phyloP scores from a whole-genome alignment of 2,329 filamentous ascomycete species.

The Colletotrichum chlorophyti region DNA sequence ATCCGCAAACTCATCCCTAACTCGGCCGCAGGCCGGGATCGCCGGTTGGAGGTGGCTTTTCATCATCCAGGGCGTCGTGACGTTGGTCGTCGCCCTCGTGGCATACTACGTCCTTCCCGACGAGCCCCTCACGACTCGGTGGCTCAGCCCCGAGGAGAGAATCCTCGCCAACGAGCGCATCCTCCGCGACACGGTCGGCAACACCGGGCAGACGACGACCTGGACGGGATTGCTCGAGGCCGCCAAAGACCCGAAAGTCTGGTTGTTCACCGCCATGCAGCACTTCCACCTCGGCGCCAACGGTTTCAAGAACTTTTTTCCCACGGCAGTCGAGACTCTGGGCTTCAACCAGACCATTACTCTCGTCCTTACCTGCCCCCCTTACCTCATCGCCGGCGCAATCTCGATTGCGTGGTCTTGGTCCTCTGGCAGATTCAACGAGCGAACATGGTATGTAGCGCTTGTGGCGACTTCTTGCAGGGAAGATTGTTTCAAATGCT shows the following conservation, averaged over 20 bases:
- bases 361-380: conserved; percentile 50
- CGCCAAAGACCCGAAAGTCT: conserved; percentile 49
- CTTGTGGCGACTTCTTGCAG: background rate
- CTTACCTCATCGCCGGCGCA: conserved; percentile 47
- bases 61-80: conserved; percentile 70
- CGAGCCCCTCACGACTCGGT: conserved; percentile 44
- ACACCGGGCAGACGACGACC: conserved; percentile 32
- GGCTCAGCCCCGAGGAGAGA: conserved; percentile 44
- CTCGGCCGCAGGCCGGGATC: conserved; percentile 8
- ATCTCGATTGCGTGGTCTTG: conserved; percentile 44
- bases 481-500: background rate
- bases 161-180: conserved; percentile 50
- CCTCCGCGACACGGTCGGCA: conserved; percentile 34
- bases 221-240: conserved; percentile 50
- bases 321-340: conserved; percentile 38
- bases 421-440: conserved; percentile 19
- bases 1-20: no score
- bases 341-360: conserved; percentile 49
- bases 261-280: conserved; percentile 54
- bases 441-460: conserved; percentile 18
- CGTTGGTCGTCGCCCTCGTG: conserved; percentile 23
- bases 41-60: conserved; percentile 83
- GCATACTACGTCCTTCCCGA: conserved; percentile 30
- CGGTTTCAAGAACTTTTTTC: conserved; percentile 40
- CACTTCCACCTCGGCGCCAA: conserved; percentile 46